phyloP scores from a whole-genome alignment of 495 filamentous ascomycete species.

The Penicillium tannophilum region DNA sequence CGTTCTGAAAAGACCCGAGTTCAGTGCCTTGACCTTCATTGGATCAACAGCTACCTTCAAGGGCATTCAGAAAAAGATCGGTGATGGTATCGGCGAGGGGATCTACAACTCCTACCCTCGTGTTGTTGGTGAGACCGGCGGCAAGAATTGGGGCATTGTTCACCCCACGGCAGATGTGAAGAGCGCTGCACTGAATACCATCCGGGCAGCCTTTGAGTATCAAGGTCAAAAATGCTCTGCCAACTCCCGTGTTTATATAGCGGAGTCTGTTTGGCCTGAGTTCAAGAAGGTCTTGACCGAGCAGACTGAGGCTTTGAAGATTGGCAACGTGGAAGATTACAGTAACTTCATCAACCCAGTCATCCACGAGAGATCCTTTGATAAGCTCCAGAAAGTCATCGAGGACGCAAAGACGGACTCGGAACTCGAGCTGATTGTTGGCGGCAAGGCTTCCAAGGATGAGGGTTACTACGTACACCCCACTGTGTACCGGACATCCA shows the following conservation, averaged over 20 bases:
- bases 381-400: constrained; percentile 64
- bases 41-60: constrained; percentile 79
- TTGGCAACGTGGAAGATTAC: constrained; percentile 62
- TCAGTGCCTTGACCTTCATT: constrained; percentile 77
- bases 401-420: constrained; percentile 64
- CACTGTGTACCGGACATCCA: constrained; percentile 65
- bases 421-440: constrained; percentile 62
- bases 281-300: constrained; percentile 57
- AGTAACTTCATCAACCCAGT: constrained; percentile 74
- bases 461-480: constrained; percentile 72
- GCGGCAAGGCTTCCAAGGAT: constrained; percentile 67
- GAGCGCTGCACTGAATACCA: constrained; percentile 75
- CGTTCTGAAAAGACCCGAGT: constrained; percentile 66
- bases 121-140: constrained; percentile 82
- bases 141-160: constrained; percentile 86
- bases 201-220: constrained; percentile 85
- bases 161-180: constrained; percentile 71
- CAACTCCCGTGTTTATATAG: constrained; percentile 73
- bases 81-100: constrained; percentile 64
- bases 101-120: constrained; percentile 74
- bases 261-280: constrained; percentile 63
- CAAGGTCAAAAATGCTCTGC: constrained; percentile 89
- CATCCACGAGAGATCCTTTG: constrained; percentile 69
- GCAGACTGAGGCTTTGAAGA: constrained; percentile 26
- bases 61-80: constrained; percentile 70